A percentile compares a stretch with the other conserved stretches of the same genome.
These are phyloP conservation scores for Syzygium grande DNA, from an alignment of 345 rosid genomes.

Conservation along the genomic window DNA sequence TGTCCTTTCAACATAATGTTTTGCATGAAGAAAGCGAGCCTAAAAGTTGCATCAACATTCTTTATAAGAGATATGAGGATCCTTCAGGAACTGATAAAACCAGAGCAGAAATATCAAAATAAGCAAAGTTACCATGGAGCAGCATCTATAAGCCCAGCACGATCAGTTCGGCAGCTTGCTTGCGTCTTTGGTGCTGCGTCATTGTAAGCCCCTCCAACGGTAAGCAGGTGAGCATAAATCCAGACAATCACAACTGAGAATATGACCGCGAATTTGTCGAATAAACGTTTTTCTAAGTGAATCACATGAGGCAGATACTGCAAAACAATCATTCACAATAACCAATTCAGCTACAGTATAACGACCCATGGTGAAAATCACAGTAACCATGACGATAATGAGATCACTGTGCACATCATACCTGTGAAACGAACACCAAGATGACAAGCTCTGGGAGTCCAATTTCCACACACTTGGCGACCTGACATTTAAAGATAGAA, in stretches of 20 bases:
- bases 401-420: slow-evolving; percentile 3
- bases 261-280: slow-evolving; percentile 84
- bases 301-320: slow-evolving; percentile 86
- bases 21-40: background rate
- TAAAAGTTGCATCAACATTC: background rate
- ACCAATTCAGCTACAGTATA: background rate
- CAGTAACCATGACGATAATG: background rate
- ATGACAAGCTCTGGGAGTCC: slow-evolving; percentile 85
- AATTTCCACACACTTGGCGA: slow-evolving; percentile 95
- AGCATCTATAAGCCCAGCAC: slow-evolving; percentile 81
- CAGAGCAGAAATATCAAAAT: slow-evolving; percentile 1
- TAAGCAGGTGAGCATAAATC: slow-evolving; percentile 90
- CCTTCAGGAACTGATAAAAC: background rate
- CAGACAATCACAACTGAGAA: slow-evolving; percentile 75
- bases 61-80: background rate
- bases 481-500: slow-evolving; percentile 26
- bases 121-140: slow-evolving; percentile 74
- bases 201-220: slow-evolving; percentile 96
- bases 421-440: slow-evolving; percentile 83
- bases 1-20: background rate
- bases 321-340: slow-evolving; percentile 8
- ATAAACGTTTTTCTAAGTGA: slow-evolving; percentile 37
- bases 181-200: slow-evolving; percentile 57
- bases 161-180: slow-evolving; percentile 83
- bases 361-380: background rate